Evolutionary conservation across 805 yeast species (phyloP), one percentile per base, ranked within the genome.

Genomic region (Spencermartinsiella europaea): DNA sequence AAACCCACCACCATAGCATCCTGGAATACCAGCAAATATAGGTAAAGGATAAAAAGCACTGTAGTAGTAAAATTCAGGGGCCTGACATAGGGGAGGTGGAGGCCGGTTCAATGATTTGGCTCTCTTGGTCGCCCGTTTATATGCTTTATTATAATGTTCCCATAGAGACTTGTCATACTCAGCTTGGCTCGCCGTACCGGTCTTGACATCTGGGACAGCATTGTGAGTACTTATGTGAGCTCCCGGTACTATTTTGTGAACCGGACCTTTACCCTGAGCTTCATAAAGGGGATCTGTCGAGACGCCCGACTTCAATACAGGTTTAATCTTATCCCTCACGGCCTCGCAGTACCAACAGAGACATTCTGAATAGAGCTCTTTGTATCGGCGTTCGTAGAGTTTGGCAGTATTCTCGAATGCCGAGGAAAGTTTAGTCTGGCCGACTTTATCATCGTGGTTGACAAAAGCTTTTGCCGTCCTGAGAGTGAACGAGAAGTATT

Each of bases 401-500:
- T 47, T 45, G 19, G 43, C 19, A 2, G 53, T 50, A 27, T 42
- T 19, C 16, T 19, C 27, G 22, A 44, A 50, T 10, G 48, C 37
- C 14, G 17, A 20, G n/a, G 45, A 39, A 21, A 50, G 51, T 12
- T 27, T 34, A 5, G 38, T 25, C 28, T 44, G 42, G 5, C 37
- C 46, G 27, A 50, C 27, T 31, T 50, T 50, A 38, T 50, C 53
- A 36, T 50, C 53, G 21, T 50, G 53, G 39, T 50, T 46, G 14
- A 50, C 37, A 34, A 50, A 47, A 5, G 19, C 38, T 15, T 14
- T 12, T 3, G 49, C 38, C 14, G 4, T n/a, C 8, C 14, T 27
- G 5, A 33, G 19, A 5, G 42, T 28, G 25, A 34, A 25, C 4
- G 14, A 5, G 42, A 42, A 48, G 36, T 51, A 51, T 3, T n/a